Base-by-base conservation (phyloP, 2,329 filamentous ascomycete species). In the Diaporthe australafricana region DNA sequence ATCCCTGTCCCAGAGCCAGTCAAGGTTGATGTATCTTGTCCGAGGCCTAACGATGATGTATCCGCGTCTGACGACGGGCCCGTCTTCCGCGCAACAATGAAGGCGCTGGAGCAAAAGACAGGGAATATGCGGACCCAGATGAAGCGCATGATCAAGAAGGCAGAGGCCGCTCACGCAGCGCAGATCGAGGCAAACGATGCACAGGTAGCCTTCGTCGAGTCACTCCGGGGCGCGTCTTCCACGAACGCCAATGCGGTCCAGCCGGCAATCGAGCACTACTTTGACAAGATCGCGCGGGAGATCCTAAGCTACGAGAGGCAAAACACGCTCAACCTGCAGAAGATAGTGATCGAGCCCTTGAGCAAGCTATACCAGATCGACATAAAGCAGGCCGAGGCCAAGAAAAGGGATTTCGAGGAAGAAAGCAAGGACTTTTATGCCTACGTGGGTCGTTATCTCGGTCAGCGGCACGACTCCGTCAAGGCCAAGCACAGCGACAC, bases 341-440 rank as follows among this genome's bases (percentile, higher is more conserved):
- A 91, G 79, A 92, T 97, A 68, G 95, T 99, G 78, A 98, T 99
- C 75, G 96, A 99, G 53, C 97, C 97, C 1, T 89, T 99, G 76
- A 92, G 90, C 75, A 97, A 94, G 82, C 86, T 99, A 17, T 99
- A 99, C 82, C 94, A 94, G 73, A 88, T 96, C 75, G 97, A 99
- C 78, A 98, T 99, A 84, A 99, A 99, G 82, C 95, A 98, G 81
- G 97, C 96, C 32, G 96, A 99, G 79, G 88, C 93, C 50, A 99
- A 99, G 85, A 97, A 96, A 83, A 94, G 96, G 75, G 96, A 98
- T 77, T 99, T 99, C 77, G 96, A 99, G 75, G 96, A 99, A 78
- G 96, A 99, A 81, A 98, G 96, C 84, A 96, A 97, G 81, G 96
- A 99, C 80, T 99, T 98, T 83, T 99, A 99, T 83, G 92, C 93